Conservation (phyloP, 1,284 basidiomycete genomes). For the Tilletia walkeri region DNA sequence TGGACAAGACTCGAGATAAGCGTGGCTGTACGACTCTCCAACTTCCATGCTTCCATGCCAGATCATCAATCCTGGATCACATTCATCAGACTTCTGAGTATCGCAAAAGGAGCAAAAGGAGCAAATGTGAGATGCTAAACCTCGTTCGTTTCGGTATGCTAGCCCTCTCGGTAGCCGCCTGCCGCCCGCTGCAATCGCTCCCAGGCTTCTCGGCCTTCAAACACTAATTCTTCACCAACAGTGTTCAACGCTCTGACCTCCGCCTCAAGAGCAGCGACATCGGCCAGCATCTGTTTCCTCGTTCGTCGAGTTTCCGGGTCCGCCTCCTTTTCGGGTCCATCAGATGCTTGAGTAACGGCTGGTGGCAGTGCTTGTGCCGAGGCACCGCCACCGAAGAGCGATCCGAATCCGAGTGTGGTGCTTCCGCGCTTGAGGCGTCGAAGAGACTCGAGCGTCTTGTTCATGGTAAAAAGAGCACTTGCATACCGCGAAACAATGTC, state of each 20-base stretch:
- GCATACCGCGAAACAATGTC: conserved; percentile 32
- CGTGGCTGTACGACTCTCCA: no score
- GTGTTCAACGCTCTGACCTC: neutral
- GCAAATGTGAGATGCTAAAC: neutral
- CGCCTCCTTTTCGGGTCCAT: neutral
- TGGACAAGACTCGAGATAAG: no score
- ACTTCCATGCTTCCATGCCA: no score
- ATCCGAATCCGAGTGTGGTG: conserved; percentile 16
- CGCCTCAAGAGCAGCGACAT: neutral
- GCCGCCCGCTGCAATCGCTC: conserved; percentile 13
- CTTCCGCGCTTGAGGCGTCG: conserved; percentile 43
- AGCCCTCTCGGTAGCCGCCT: neutral
- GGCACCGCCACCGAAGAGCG: neutral
- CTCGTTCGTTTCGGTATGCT: no score
- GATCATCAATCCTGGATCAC: no score
- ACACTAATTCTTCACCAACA: neutral
- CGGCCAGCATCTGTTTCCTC: conserved; percentile 16
- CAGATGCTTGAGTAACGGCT: neutral
- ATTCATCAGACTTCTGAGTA: no score
- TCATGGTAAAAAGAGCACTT: conserved; percentile 39
- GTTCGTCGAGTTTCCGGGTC: conserved; percentile 6
- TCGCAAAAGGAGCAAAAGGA: no score
- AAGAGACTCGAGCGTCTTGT: conserved; percentile 47
- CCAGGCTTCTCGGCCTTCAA: conserved; percentile 2
- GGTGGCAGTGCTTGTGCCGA: neutral